These are phyloP conservation scores for Boletellus sp. DNA, from an alignment of 1,284 basidiomycete genomes.

Conservation along the genomic window DNA sequence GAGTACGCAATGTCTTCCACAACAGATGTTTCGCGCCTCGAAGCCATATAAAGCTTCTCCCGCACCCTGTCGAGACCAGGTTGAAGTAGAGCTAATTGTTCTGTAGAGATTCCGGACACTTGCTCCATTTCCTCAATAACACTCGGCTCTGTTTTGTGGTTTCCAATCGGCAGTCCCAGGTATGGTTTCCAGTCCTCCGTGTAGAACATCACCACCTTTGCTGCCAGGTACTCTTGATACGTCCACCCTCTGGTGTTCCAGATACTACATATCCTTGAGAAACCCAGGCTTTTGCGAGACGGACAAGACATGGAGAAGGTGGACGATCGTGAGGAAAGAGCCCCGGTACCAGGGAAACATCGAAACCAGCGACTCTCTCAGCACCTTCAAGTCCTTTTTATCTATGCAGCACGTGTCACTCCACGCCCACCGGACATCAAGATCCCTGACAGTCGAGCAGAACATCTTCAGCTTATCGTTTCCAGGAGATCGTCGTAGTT, in stretches of 20 bases:
- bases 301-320: conserved; percentile 9
- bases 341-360: neutral
- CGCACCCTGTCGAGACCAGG: conserved; percentile 7
- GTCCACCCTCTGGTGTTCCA: conserved; percentile 16
- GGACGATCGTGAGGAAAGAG: conserved; percentile 1
- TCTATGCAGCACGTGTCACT: neutral
- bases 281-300: neutral
- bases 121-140: conserved; percentile 4
- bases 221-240: conserved; percentile 10
- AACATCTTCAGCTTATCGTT: neutral
- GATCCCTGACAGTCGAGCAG: neutral
- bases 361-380: neutral
- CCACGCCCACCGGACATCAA: neutral
- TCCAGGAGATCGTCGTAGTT: neutral
- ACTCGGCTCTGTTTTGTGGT: neutral
- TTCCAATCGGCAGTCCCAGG: neutral
- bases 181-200: conserved; percentile 6
- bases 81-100: neutral
- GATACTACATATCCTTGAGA: conserved; percentile 4
- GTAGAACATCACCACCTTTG: neutral
- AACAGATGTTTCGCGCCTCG: neutral
- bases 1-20: neutral
- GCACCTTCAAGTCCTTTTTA: neutral
- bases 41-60: conserved; percentile 8
- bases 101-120: neutral